Percentiles rank a stretch among this genome's conserved stretches.
Conservation (phyloP, 495 filamentous ascomycete genomes). For the Aspergillus homomorphus region DNA sequence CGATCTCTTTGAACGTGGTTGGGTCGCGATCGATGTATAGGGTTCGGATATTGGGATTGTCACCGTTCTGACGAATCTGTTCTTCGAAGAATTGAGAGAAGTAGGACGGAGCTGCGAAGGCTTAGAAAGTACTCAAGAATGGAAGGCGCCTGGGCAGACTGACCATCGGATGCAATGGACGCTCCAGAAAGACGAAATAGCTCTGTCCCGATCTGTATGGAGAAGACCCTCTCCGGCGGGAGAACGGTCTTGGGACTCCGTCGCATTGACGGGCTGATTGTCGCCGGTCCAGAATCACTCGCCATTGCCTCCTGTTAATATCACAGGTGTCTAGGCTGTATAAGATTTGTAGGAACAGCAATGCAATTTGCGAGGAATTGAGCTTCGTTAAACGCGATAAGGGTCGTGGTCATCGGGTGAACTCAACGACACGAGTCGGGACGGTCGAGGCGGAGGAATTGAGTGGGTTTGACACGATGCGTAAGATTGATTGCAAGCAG, state of each 20-base stretch:
- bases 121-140: constrained; percentile 35
- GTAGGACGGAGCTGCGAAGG: constrained; percentile 85
- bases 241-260: constrained; percentile 28
- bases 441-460: background rate
- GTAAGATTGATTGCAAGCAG: too few relatives aligned
- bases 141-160: constrained; percentile 33
- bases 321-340: background rate
- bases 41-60: constrained; percentile 58
- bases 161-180: constrained; percentile 92
- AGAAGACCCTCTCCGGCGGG: constrained; percentile 70
- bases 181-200: constrained; percentile 93
- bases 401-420: background rate
- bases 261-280: background rate
- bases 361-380: background rate
- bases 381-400: background rate
- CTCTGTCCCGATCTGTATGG: constrained; percentile 91
- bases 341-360: background rate
- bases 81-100: constrained; percentile 93
- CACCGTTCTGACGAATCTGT: constrained; percentile 65
- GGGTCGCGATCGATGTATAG: constrained; percentile 97
- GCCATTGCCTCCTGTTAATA: background rate
- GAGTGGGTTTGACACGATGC: too few relatives aligned
- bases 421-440: background rate
- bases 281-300: background rate
- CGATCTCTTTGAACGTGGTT: constrained; percentile 82